These are phyloP conservation scores for Tephrocybe sp. DNA, from an alignment of 768 basidiomycete genomes.

Conservation along the genomic window DNA sequence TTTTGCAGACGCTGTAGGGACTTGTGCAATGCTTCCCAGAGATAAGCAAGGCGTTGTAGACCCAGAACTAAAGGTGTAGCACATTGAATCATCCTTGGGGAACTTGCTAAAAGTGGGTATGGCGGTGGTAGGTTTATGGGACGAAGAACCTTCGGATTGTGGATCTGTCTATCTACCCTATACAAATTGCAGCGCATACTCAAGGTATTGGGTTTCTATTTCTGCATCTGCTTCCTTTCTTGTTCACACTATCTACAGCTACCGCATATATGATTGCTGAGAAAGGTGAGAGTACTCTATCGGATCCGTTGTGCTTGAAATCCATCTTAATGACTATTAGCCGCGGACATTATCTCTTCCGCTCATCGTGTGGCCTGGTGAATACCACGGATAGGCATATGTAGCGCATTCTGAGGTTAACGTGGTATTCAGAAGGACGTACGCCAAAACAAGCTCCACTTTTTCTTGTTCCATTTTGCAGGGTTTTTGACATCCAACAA, in stretches of 20 bases:
- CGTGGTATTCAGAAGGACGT: too few species aligned
- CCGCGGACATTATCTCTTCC: background rate
- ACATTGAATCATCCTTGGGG: background rate
- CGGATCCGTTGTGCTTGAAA: background rate
- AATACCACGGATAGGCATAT: too few species aligned
- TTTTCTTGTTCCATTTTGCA: too few species aligned
- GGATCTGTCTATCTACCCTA: slow-evolving; percentile 49
- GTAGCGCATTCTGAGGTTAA: too few species aligned
- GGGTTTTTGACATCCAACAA: too few species aligned
- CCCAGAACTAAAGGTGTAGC: slow-evolving; percentile 41
- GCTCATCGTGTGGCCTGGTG: background rate
- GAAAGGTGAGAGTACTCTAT: slow-evolving; percentile 32
- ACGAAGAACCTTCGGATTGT: slow-evolving; percentile 55
- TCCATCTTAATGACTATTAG: background rate
- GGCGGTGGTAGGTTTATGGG: slow-evolving; percentile 52
- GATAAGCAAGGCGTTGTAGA: slow-evolving; percentile 55
- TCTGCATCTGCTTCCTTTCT: background rate
- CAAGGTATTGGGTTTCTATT: slow-evolving; percentile 24
- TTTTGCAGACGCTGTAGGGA: slow-evolving; percentile 43
- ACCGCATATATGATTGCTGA: slow-evolving; percentile 45
- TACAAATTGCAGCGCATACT: slow-evolving; percentile 46
- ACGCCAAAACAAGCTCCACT: too few species aligned
- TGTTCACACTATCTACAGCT: slow-evolving; percentile 15
- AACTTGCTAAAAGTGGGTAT: background rate
- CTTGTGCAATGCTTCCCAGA: slow-evolving; percentile 54